Percentiles rank a stretch among this genome's conserved stretches.
Evolutionary conservation across 2,329 filamentous ascomycete genomes (phyloP).

Genomic region (Aspergillus sp.): DNA sequence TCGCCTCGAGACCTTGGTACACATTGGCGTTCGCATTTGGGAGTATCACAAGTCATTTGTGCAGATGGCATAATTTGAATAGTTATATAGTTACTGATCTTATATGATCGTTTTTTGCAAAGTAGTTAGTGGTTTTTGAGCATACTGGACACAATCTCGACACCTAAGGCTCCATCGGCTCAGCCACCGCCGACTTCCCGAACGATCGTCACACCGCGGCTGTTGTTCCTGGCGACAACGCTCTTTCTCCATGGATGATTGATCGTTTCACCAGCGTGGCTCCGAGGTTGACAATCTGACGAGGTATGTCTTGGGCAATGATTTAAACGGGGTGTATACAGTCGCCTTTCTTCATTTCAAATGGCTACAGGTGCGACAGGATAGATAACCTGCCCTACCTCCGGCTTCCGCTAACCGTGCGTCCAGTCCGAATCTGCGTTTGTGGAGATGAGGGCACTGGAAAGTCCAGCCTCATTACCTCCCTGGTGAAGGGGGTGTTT

Average conservation of each 20-base stretch:
- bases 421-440: slow-evolving; percentile 81
- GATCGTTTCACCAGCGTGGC: too few species aligned
- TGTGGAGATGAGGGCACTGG: slow-evolving; percentile 96
- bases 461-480: slow-evolving; percentile 90
- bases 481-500: slow-evolving; percentile 95
- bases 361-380: slow-evolving; percentile 25
- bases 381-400: not conserved
- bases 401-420: not conserved
- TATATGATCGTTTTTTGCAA: too few species aligned
- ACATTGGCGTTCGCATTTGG: not conserved
- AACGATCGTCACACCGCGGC: slow-evolving; percentile 9
- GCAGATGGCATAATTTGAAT: not conserved
- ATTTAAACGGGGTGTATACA: slow-evolving; percentile 9
- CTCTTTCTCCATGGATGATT: not conserved
- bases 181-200: slow-evolving; percentile 16
- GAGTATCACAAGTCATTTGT: not conserved
- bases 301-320: slow-evolving; percentile 8
- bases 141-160: too few species aligned
- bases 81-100: too few species aligned
- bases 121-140: too few species aligned
- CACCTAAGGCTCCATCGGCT: slow-evolving; percentile 18
- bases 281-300: not conserved
- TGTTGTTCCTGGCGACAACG: not conserved
- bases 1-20: too few species aligned
- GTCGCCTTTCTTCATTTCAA: slow-evolving; percentile 6